Base-by-base conservation (phyloP, 768 basidiomycete species). In the Panellus pusillus region DNA sequence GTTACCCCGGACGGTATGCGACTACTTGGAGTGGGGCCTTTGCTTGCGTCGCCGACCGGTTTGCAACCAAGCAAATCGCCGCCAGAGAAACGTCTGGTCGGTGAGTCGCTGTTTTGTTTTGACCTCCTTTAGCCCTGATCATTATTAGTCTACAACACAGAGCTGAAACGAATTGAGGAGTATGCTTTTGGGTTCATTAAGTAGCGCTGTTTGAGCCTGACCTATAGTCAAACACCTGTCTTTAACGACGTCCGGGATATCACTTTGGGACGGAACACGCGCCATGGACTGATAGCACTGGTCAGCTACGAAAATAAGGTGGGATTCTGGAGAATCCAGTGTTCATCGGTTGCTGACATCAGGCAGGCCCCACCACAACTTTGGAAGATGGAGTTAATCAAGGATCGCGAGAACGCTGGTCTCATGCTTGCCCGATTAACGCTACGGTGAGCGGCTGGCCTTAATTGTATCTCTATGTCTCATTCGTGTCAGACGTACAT, bases 251-350 rank as follows among this genome's bases (percentile, higher is more conserved):
- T 89, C 45, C 80, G 83, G 47, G 83, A 88, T 62, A 82, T 90
- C 36, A 86, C 84, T 0, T 66, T 89, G 24, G 79, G 84, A 42
- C 74, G 77, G 48, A 79, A 78, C 47, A 61, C 65, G 6, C 65
- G 69, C 20, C 68, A 69, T 52, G 86, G 83, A 18, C 71, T 80
- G 6, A 72, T 83, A 6, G 88, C 84, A 17, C 67, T 91, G 47
- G 78, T 89, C 44, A 88, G 86, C 65, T 89, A 87, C 62, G 87
- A 89, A 64, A 81, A 86, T 62, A 84, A 84, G 76, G 87, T 83
- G 27, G n/a, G 70, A 41, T 6, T 8, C 27, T 14, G 7, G 15
- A n/a, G 1, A 24, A 36, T 14, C 35, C 20, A 1, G n/a, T 6
- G 43, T 4, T 4, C 6, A 9, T 40, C 14, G 39, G 39, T 40